Evolutionary conservation across 2,329 filamentous ascomycete species (phyloP).

Genomic region (Epichloe gansuensis): DNA sequence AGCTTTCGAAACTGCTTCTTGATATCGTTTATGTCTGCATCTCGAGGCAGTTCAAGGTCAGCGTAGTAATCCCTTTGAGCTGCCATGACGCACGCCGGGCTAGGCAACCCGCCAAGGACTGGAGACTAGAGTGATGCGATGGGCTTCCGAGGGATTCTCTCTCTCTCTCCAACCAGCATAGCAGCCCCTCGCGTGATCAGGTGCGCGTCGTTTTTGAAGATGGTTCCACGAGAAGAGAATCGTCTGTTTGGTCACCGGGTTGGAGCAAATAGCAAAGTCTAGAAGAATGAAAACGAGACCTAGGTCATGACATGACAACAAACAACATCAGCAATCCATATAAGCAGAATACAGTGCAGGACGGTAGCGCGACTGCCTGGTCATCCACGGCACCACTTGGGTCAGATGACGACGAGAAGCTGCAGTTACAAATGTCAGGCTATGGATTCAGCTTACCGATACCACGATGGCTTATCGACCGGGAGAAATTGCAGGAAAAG

Average conservation of each 20-base stretch:
- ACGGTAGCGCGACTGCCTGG: background rate
- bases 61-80: slow-evolving; percentile 66
- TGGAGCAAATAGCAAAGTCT: background rate
- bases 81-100: slow-evolving; percentile 19
- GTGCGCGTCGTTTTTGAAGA: background rate
- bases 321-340: background rate
- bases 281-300: background rate
- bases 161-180: slow-evolving; percentile 8
- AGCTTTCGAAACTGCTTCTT: slow-evolving; percentile 80
- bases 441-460: background rate
- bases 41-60: slow-evolving; percentile 59
- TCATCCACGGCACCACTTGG: background rate
- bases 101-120: background rate
- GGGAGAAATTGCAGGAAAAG: too few species aligned
- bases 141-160: background rate
- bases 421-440: background rate
- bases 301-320: background rate
- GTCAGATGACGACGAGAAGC: background rate
- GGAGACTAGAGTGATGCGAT: background rate
- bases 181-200: slow-evolving; percentile 1
- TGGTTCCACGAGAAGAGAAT: background rate
- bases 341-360: background rate
- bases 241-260: background rate
- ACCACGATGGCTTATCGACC: background rate
- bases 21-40: slow-evolving; percentile 60